Percentiles rank a stretch among this genome's conserved stretches.
Evolutionary conservation across 2,329 filamentous ascomycete genomes (phyloP).

Genomic region (Proliferodiscus dingleyae): DNA sequence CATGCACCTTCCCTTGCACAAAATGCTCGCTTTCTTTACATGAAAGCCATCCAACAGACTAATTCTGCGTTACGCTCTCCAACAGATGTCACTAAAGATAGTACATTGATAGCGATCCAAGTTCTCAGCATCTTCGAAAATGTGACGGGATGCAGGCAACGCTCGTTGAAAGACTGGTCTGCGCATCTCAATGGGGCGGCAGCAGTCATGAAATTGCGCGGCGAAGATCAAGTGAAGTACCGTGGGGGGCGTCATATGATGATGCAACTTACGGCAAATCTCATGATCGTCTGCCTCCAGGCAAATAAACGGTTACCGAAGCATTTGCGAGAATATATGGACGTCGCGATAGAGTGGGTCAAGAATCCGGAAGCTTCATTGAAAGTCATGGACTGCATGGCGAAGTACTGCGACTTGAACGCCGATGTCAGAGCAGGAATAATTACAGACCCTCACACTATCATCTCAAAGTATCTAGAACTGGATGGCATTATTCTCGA

Average conservation of each 20-base stretch:
- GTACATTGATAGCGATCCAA: constrained; percentile 49
- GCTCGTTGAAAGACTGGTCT: constrained; percentile 47
- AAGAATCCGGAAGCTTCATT: constrained; percentile 38
- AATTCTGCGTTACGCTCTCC: constrained; percentile 46
- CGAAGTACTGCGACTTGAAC: constrained; percentile 20
- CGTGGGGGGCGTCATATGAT: constrained; percentile 47
- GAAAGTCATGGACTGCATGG: constrained; percentile 40
- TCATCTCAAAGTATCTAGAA: constrained; percentile 19
- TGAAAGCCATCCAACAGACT: constrained; percentile 45
- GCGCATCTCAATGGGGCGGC: constrained; percentile 50
- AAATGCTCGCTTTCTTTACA: constrained; percentile 47
- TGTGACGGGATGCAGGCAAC: constrained; percentile 42
- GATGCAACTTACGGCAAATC: constrained; percentile 46
- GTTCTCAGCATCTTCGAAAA: constrained; percentile 52
- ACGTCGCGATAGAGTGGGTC: constrained; percentile 35
- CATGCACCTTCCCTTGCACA: constrained; percentile 37
- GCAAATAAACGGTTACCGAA: constrained; percentile 44
- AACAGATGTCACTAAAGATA: constrained; percentile 44
- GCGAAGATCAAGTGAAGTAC: constrained; percentile 42
- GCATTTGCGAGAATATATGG: constrained; percentile 42
- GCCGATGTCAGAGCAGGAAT: constrained; percentile 13
- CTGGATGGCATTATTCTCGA: constrained; percentile 20
- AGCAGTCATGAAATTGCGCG: constrained; percentile 45
- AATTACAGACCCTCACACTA: constrained; percentile 31
- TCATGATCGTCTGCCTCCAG: constrained; percentile 49